A percentile compares a stretch with the other conserved stretches of the same genome.
Evolutionary conservation across 768 basidiomycete species (phyloP).

Genomic region (Candolleomyces eurysporus): DNA sequence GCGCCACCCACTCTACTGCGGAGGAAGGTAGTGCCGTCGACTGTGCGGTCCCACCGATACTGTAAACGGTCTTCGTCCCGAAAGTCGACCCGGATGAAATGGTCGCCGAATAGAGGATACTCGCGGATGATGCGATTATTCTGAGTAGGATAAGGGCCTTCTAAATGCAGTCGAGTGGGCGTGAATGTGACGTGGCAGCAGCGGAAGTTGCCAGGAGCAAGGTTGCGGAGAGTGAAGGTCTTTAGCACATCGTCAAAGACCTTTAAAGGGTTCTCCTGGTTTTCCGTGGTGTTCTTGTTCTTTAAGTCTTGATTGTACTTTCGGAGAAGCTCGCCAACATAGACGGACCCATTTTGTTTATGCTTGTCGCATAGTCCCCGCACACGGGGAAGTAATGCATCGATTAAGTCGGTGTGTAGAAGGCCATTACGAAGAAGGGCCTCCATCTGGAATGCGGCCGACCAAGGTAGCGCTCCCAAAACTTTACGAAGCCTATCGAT

Average conservation of each 20-base stretch:
- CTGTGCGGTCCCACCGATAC: conserved; percentile 67
- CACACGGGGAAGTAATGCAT: conserved; percentile 44
- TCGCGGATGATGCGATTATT: conserved; percentile 79
- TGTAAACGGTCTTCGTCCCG: conserved; percentile 79
- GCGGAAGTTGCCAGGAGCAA: conserved; percentile 41
- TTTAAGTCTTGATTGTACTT: conserved; percentile 51
- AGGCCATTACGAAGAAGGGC: conserved; percentile 61
- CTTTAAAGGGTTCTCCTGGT: conserved; percentile 31
- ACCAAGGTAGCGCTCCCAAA: conserved; percentile 54
- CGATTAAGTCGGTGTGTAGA: conserved; percentile 60
- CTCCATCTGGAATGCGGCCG: conserved; percentile 75
- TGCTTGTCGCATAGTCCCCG: conserved; percentile 36
- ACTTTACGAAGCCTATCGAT: conserved; percentile 45
- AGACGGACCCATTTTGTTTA: conserved; percentile 17
- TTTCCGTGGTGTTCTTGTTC: conserved; percentile 29
- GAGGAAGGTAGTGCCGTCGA: conserved; percentile 58
- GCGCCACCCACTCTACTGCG: conserved; percentile 56
- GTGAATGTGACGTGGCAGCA: conserved; percentile 78
- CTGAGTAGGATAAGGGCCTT: conserved; percentile 74
- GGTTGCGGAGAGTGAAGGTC: conserved; percentile 15
- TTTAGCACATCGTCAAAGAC: conserved; percentile 40
- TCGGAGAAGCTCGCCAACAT: conserved; percentile 52
- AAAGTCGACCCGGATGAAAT: conserved; percentile 83
- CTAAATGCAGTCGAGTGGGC: conserved; percentile 69
- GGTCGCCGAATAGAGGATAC: conserved; percentile 56